phyloP scores from a whole-genome alignment of 2,329 filamentous ascomycete genomes.

The Ustulina deusta region DNA sequence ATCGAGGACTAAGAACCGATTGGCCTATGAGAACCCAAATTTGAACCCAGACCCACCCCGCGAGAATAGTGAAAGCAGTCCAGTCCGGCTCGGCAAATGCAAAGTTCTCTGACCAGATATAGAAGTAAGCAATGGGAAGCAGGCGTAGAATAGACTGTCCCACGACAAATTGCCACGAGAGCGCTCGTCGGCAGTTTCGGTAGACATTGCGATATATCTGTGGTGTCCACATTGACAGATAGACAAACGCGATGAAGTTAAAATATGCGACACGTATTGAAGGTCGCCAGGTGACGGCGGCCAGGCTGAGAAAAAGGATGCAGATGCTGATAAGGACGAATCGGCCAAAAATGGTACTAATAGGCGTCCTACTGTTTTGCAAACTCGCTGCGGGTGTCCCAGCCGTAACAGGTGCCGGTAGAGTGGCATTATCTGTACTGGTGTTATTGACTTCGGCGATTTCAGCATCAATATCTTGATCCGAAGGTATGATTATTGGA shows the following conservation, averaged over 20 bases:
- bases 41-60: slow-evolving; percentile 89
- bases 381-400: slow-evolving; percentile 47
- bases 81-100: slow-evolving; percentile 79
- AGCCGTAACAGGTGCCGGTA: slow-evolving; percentile 49
- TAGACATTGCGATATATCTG: slow-evolving; percentile 92
- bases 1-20: slow-evolving; percentile 87
- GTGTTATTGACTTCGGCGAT: slow-evolving; percentile 59
- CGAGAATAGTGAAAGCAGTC: slow-evolving; percentile 71
- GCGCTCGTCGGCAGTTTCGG: slow-evolving; percentile 89
- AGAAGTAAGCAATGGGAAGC: slow-evolving; percentile 87
- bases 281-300: slow-evolving; percentile 71
- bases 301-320: slow-evolving; percentile 69
- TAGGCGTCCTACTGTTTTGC: slow-evolving; percentile 53
- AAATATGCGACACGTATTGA: slow-evolving; percentile 67
- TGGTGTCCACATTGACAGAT: slow-evolving; percentile 91
- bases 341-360: slow-evolving; percentile 68
- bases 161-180: slow-evolving; percentile 91
- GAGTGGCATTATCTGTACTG: slow-evolving; percentile 46
- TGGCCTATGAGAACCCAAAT: slow-evolving; percentile 82
- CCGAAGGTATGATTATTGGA: slow-evolving; percentile 71
- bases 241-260: slow-evolving; percentile 75
- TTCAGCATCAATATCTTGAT: slow-evolving; percentile 73
- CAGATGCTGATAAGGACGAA: slow-evolving; percentile 67
- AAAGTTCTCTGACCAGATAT: slow-evolving; percentile 81
- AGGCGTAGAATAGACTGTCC: slow-evolving; percentile 85